Evolutionary conservation across 2,329 filamentous ascomycete genomes (phyloP).

Genomic region (Alternaria gansuensis): DNA sequence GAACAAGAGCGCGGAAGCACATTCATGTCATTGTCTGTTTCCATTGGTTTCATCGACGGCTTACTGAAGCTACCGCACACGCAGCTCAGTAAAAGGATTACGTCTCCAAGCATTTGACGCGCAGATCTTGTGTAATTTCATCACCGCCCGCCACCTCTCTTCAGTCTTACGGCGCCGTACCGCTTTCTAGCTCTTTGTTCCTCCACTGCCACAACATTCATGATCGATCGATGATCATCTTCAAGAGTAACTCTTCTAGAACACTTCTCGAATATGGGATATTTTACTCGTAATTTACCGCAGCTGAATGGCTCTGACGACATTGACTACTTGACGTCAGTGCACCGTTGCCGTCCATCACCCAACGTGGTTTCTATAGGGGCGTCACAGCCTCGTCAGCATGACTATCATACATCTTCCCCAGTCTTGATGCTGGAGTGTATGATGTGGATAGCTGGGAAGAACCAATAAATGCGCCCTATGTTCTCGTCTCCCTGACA

Average conservation of each 20-base stretch:
- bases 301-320: not conserved
- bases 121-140: not conserved
- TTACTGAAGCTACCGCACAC: not conserved
- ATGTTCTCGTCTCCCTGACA: no score
- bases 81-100: not conserved
- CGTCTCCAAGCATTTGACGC: not conserved
- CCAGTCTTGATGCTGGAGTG: no score
- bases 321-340: not conserved
- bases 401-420: no score
- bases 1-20: constrained; percentile 9
- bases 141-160: not conserved
- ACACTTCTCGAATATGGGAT: not conserved
- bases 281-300: not conserved
- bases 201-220: not conserved
- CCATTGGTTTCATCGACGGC: not conserved
- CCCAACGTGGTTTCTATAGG: no score
- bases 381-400: no score
- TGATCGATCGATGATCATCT: not conserved
- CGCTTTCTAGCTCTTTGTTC: not conserved
- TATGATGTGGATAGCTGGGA: no score
- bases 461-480: no score
- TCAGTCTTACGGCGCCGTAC: not conserved
- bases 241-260: not conserved
- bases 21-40: not conserved
- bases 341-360: no score